Evolutionary conservation across 2,329 filamentous ascomycete genomes (phyloP), one percentile per base, ranked within the genome.

Genomic region (Davidsoniella virescens): DNA sequence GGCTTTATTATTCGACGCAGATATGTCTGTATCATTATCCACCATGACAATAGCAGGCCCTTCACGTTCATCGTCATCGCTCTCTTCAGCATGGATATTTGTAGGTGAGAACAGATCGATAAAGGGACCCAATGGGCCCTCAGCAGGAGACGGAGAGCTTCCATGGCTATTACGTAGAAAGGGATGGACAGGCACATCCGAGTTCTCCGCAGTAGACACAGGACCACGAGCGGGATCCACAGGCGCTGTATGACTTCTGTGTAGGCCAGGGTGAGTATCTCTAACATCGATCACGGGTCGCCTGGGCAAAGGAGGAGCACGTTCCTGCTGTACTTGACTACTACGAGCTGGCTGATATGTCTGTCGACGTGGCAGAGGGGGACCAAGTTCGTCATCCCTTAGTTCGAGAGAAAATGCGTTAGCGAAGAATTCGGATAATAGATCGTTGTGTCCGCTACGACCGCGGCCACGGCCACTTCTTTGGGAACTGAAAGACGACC

Each of bases 241-340:
- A 6, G 51, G 47, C 9, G 18, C 47, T 6, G 51, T 53, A 29
- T 43, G 39, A 47, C 51, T 53, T 44, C 51, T 47, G 43, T 47
- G 51, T 23, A 53, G 25, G 14, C 44, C 38, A 16, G 39, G 43
- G n/a, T 23, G 44, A 41, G 8, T 26, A 12, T 5, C 16, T 39
- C 2, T 41, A 7, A 43, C 36, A 37, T 53, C 47, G 5, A 47
- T 36, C 5, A 53, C 44, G 4, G 51, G 51, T n/a, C 44, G 47
- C 23, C 51, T 53, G 18, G 47, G 51, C 20, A 47, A 40, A 23
- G 29, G 20, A 3, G 46, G 50, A 9, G 50, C 23, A 8, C 37
- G 8, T 36, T 52, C 50, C 9, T 25, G 7, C 16, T 52, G 29
- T 8, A 44, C 50, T 26, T 47, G 41, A 12, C 17, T 38, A 12